A percentile compares a stretch with the other conserved stretches of the same genome.
Conservation (phyloP, 441 rosid species). For the Viola pubescens region DNA sequence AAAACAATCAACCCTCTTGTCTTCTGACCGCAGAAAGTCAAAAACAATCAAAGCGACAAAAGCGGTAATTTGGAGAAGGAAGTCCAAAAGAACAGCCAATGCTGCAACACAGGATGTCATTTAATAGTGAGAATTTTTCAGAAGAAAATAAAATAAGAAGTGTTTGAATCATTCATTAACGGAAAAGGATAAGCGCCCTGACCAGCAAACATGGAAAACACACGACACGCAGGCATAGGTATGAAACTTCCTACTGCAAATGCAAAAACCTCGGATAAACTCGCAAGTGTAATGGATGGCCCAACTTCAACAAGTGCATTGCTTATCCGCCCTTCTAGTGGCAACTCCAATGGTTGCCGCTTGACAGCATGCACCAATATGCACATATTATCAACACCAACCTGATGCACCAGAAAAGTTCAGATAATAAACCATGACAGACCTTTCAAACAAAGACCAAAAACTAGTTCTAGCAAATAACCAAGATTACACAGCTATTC, state of each 20-base stretch:
- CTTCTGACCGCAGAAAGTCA: constrained; percentile 74
- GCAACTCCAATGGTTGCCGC: constrained; percentile 76
- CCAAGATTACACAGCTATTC: too few species aligned
- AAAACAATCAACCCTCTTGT: constrained; percentile 82
- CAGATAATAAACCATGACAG: constrained; percentile 2
- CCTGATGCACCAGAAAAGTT: constrained; percentile 36
- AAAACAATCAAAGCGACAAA: constrained; percentile 93
- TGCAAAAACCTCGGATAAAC: constrained; percentile 86
- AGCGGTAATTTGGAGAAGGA: constrained; percentile 95
- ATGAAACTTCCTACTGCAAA: constrained; percentile 96
- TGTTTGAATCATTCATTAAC: neutral
- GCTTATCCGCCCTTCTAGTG: constrained; percentile 78
- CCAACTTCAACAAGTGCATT: constrained; percentile 98
- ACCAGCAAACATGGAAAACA: constrained; percentile 99
- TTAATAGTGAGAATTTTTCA: constrained; percentile 1
- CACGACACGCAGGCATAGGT: constrained; percentile 98
- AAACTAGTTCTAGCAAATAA: too few species aligned
- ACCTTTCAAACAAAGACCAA: too few species aligned
- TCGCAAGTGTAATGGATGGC: constrained; percentile 97
- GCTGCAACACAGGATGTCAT: constrained; percentile 49
- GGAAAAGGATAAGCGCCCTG: constrained; percentile 13
- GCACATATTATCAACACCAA: constrained; percentile 99
- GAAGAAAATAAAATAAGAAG: neutral
- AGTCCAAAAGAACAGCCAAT: constrained; percentile 89
- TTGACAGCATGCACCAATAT: constrained; percentile 96